Percentiles rank a stretch among this genome's conserved stretches.
These are phyloP conservation scores for Baudoinia panamericana DNA, from an alignment of 495 filamentous ascomycete genomes.

Conservation along the genomic window DNA sequence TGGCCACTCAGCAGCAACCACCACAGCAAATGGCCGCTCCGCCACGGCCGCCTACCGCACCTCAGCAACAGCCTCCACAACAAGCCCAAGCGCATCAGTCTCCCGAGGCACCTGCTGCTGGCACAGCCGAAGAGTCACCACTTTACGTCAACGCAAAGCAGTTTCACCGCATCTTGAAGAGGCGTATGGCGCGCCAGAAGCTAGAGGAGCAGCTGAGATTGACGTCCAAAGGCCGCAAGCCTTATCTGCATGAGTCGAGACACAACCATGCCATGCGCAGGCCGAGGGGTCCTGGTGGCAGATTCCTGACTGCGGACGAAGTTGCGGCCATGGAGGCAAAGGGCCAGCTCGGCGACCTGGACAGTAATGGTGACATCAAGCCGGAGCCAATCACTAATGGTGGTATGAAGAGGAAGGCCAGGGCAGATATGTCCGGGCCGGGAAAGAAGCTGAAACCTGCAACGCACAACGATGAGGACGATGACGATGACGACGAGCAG, in stretches of 20 bases:
- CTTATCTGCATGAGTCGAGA: conserved; percentile 95
- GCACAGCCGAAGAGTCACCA: conserved; percentile 73
- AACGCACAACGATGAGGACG: conserved; percentile 14
- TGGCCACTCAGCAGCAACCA: conserved; percentile 38
- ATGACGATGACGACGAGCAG: conserved; percentile 19
- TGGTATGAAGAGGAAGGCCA: conserved; percentile 15
- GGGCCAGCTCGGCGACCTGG: conserved; percentile 29
- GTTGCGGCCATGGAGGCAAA: conserved; percentile 75
- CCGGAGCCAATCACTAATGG: conserved; percentile 11
- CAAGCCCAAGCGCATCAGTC: conserved; percentile 68
- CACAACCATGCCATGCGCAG: conserved; percentile 98
- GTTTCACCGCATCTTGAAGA: conserved; percentile 92
- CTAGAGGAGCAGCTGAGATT: conserved; percentile 81
- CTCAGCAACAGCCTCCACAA: conserved; percentile 31
- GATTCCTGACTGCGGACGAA: conserved; percentile 97
- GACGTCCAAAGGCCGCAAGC: conserved; percentile 90
- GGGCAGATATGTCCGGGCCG: background rate
- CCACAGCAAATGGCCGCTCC: conserved; percentile 24
- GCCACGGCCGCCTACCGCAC: conserved; percentile 24
- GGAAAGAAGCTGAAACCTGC: conserved; percentile 6
- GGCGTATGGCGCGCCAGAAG: conserved; percentile 82
- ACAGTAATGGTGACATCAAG: conserved; percentile 24
- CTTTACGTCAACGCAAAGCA: conserved; percentile 98
- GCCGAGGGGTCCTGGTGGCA: conserved; percentile 86
- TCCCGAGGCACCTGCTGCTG: conserved; percentile 62